Base-by-base conservation (phyloP, 768 basidiomycete species). In the Collybia nuda region DNA sequence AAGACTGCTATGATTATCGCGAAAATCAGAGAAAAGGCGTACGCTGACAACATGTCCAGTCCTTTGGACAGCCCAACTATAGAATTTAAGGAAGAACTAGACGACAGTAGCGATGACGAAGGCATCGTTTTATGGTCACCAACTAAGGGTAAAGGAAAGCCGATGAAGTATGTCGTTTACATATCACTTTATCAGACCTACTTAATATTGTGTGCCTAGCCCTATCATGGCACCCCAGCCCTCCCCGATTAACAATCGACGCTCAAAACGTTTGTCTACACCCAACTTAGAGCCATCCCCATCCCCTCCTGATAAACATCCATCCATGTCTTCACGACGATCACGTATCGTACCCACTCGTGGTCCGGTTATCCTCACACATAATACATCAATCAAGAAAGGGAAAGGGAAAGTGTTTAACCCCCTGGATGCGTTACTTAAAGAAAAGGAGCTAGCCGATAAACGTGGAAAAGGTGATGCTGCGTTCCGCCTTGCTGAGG, bases 1-100 rank as follows among this genome's bases (percentile, higher is more conserved):
- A 87, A 82, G 62, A 72, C 86, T 2, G 77, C 77, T 14, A 70
- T 74, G 57, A 71, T 88, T 24, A 82, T 90, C 40, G 83, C 78
- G 6, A 71, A 80, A 29, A 86, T 89, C 53, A 86, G 78, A 67
- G 82, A 79, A n/a, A 75, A 71, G 53, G 85, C 81, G 5, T 75
- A 70, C 42, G 81, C 79, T 48, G 71, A 67, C 18, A 71, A 54
- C 6, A 57, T 66, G 21, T 73, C 70, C n/a, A 81, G 76, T 57
- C 74, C 77, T 2, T 78, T 82, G 3, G 63, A 61, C 5, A 63
- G 50, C 40, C 61, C 69, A n/a, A 47, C 59, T 22, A 40, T 56
- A 12, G 63, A 69, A 28, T 74, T 80, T 47, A 58, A 71, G 36
- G 72, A 71, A n/a, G 69, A 74, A 11, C 63, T 81, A n/a, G 75